These are phyloP conservation scores for Trichoderma sp. DNA, from an alignment of 2,329 filamentous ascomycete species.

Conservation along the genomic window DNA sequence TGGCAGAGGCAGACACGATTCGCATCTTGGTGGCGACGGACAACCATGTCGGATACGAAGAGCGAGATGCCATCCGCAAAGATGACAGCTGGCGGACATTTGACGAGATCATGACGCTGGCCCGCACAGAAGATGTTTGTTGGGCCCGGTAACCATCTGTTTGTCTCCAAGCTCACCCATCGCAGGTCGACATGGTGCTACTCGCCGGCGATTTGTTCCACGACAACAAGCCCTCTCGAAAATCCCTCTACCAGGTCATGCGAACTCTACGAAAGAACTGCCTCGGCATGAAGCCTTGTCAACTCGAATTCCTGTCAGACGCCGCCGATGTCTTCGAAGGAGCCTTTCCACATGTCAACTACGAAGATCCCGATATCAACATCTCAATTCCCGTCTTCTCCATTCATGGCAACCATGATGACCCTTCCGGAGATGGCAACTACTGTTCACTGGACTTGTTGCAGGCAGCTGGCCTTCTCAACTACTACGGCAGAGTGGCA, in stretches of 20 bases:
- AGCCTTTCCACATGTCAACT: conserved; percentile 92
- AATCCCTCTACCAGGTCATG: conserved; percentile 97
- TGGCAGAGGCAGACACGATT: conserved; percentile 72
- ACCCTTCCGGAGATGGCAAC: conserved; percentile 94
- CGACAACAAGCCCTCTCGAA: conserved; percentile 94
- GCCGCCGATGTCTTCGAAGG: conserved; percentile 87
- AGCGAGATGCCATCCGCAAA: conserved; percentile 89
- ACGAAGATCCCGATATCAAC: conserved; percentile 96
- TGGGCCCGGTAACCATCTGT: neutral
- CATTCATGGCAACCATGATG: conserved; percentile 97
- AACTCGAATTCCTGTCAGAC: conserved; percentile 92
- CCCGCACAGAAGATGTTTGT: conserved; percentile 73
- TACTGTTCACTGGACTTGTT: conserved; percentile 87
- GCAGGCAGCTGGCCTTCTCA: conserved; percentile 86
- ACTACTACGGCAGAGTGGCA: conserved; percentile 91
- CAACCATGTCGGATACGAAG: conserved; percentile 96
- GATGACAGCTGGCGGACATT: conserved; percentile 97
- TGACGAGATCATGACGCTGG: conserved; percentile 89
- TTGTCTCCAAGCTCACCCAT: neutral
- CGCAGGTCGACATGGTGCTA: conserved; percentile 87
- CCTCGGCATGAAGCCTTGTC: conserved; percentile 90
- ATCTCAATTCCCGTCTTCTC: conserved; percentile 96
- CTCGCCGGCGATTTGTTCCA: conserved; percentile 95
- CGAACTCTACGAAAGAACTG: conserved; percentile 89
- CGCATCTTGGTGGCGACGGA: conserved; percentile 92